phyloP scores from a whole-genome alignment of 2,329 filamentous ascomycete genomes.

The Trichoderma arundinaceum region DNA sequence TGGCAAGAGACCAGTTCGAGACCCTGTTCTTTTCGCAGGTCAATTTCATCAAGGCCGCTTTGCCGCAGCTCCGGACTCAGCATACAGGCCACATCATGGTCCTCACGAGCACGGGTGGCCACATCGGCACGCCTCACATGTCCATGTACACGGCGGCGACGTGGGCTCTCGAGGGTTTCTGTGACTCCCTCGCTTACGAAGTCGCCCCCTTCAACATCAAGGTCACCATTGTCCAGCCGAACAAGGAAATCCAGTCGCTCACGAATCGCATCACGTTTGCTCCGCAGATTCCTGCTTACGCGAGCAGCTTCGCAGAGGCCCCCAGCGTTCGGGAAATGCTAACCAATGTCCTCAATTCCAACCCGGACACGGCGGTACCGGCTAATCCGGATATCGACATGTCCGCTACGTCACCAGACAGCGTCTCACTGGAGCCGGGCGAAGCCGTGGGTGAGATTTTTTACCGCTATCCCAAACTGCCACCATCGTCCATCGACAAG shows the following conservation, averaged over 20 bases:
- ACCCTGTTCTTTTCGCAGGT: constrained; percentile 93
- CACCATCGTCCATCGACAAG: constrained; percentile 69
- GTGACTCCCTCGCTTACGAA: constrained; percentile 93
- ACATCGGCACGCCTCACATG: constrained; percentile 90
- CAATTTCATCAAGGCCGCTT: constrained; percentile 88
- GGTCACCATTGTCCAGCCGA: constrained; percentile 93
- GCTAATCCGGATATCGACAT: constrained; percentile 39
- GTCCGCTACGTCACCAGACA: constrained; percentile 43
- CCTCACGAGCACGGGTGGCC: constrained; percentile 86
- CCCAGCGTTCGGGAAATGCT: constrained; percentile 85
- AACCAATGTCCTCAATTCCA: constrained; percentile 75
- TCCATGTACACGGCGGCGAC: constrained; percentile 90
- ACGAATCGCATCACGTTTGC: constrained; percentile 87
- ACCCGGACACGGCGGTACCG: constrained; percentile 67
- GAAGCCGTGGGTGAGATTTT: constrained; percentile 54
- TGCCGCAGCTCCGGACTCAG: constrained; percentile 79
- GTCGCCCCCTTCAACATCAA: constrained; percentile 97
- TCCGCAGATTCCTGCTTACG: constrained; percentile 69
- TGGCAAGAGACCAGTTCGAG: constrained; percentile 92
- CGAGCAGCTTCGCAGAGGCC: constrained; percentile 57
- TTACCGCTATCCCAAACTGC: constrained; percentile 76
- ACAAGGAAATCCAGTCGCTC: constrained; percentile 86
- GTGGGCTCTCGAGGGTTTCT: constrained; percentile 95
- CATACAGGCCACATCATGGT: constrained; percentile 89
- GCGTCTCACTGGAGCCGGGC: constrained; percentile 44